Evolutionary conservation across 352 stramenopile genomes (phyloP).

Genomic region (Poterioochromonas sp.): DNA sequence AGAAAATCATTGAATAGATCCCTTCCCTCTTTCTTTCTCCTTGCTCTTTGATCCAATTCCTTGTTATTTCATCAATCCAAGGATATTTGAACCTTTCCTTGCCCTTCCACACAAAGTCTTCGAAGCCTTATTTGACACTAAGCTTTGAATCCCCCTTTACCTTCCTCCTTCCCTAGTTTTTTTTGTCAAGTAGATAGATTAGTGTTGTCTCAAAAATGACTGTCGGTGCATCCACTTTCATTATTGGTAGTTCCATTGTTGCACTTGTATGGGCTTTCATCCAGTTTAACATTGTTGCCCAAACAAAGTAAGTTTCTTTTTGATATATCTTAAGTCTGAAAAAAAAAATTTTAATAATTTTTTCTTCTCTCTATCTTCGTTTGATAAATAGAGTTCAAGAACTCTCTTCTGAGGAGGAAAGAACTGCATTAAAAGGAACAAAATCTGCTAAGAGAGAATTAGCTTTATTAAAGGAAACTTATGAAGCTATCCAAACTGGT

Average conservation of each 20-base stretch:
- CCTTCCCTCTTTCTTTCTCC: too few relatives aligned
- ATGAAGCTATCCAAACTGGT: slow-evolving; percentile 89
- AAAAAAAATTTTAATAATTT: background rate
- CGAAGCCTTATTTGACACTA: background rate
- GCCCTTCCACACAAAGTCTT: background rate
- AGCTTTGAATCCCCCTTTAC: background rate
- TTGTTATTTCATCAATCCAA: background rate
- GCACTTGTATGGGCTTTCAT: slow-evolving; percentile 52
- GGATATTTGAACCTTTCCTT: background rate
- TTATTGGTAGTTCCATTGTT: slow-evolving; percentile 49
- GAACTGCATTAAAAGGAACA: slow-evolving; percentile 39
- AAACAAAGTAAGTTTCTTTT: slow-evolving; percentile 12
- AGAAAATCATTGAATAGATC: too few relatives aligned
- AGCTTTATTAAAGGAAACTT: slow-evolving; percentile 58
- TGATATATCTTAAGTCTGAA: background rate
- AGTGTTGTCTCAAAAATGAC: background rate
- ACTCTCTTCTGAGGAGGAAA: slow-evolving; percentile 42
- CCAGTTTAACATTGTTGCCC: slow-evolving; percentile 54
- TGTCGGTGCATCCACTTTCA: slow-evolving; percentile 40
- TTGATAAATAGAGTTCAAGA: slow-evolving; percentile 42
- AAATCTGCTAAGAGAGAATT: background rate
- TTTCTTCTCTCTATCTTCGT: background rate
- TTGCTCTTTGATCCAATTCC: too few relatives aligned
- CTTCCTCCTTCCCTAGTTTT: background rate
- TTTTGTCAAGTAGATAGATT: background rate